Evolutionary conservation across 2,329 filamentous ascomycete genomes (phyloP).

Genomic region (Xylariaceae sp.): DNA sequence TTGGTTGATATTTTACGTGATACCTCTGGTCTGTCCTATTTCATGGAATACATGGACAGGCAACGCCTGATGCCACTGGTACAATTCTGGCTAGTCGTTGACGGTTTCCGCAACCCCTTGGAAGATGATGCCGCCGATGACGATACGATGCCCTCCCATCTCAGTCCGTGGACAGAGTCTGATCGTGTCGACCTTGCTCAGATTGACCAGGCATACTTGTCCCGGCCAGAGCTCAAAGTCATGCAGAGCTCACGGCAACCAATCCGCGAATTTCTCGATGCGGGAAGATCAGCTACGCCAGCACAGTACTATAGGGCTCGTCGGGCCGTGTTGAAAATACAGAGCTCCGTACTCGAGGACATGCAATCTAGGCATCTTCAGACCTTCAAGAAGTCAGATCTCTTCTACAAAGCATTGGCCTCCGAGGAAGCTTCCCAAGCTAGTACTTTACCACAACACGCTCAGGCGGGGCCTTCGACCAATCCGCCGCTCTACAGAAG

Average conservation of each 20-base stretch:
- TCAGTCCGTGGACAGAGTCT: constrained; percentile 71
- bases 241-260: constrained; percentile 61
- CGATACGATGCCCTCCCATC: constrained; percentile 53
- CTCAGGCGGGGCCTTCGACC: constrained; percentile 25
- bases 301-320: constrained; percentile 80
- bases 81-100: constrained; percentile 97
- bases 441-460: constrained; percentile 19
- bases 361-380: constrained; percentile 78
- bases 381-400: constrained; percentile 83
- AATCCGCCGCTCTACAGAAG: constrained; percentile 28
- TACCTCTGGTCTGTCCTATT: constrained; percentile 87
- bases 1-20: constrained; percentile 84
- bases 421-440: constrained; percentile 66
- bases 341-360: constrained; percentile 76
- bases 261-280: constrained; percentile 72
- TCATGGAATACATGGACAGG: constrained; percentile 99
- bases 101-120: constrained; percentile 89
- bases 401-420: constrained; percentile 94
- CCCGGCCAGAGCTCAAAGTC: constrained; percentile 74
- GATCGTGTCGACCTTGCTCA: constrained; percentile 85
- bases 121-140: constrained; percentile 76
- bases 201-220: constrained; percentile 85
- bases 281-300: constrained; percentile 69
- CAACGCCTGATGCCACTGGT: constrained; percentile 81
- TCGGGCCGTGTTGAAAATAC: constrained; percentile 72